Evolutionary conservation across 306 rosid species (phyloP).

Genomic region (Rubus idaeus): DNA sequence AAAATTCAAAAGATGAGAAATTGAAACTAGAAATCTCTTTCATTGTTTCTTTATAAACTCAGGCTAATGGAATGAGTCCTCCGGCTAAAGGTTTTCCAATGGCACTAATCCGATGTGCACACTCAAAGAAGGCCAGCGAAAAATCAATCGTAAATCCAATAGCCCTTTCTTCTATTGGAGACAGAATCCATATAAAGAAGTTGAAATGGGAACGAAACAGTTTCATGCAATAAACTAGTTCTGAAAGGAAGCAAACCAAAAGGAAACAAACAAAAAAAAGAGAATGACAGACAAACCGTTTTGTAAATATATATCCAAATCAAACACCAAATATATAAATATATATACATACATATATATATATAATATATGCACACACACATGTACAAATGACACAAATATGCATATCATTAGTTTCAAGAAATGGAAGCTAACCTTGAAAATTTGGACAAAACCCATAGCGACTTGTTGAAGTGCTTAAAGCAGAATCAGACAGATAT

Average conservation of each 20-base stretch:
- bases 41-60: not conserved
- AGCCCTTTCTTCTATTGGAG: not conserved
- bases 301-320: not conserved
- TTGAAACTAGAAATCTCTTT: not conserved
- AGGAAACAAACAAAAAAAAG: not conserved
- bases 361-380: too few relatives aligned
- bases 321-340: not conserved
- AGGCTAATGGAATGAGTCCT: not conserved
- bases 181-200: not conserved
- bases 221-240: not conserved
- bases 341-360: too few relatives aligned
- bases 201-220: not conserved
- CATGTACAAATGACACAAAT: not conserved
- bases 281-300: not conserved
- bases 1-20: not conserved
- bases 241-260: not conserved
- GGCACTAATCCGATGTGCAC: not conserved
- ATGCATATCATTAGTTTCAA: not conserved
- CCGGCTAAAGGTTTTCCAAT: not conserved
- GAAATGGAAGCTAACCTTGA: conserved; percentile 49
- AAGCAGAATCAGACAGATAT: conserved; percentile 21
- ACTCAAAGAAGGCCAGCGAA: not conserved
- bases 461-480: conserved; percentile 19
- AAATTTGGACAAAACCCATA: conserved; percentile 32
- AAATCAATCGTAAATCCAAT: not conserved